These are phyloP conservation scores for Cyphellophora europaea DNA, from an alignment of 2,329 filamentous ascomycete genomes.

Conservation along the genomic window DNA sequence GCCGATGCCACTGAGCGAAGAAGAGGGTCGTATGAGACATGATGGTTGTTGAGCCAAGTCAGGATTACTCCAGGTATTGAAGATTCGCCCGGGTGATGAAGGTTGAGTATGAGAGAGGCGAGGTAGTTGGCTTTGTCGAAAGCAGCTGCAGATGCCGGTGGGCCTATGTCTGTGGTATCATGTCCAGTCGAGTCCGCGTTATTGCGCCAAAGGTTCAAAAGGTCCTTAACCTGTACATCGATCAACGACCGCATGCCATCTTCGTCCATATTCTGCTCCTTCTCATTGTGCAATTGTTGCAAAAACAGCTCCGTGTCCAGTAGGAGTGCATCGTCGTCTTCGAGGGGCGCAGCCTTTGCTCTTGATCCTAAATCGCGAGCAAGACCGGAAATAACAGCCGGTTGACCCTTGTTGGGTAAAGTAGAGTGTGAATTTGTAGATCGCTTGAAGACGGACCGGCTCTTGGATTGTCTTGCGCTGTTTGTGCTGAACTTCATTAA, in stretches of 20 bases:
- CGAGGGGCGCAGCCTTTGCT: slow-evolving; percentile 49
- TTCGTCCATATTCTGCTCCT: slow-evolving; percentile 23
- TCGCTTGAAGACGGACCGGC: slow-evolving; percentile 7
- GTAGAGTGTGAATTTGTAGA: slow-evolving; percentile 5
- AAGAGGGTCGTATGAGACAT: slow-evolving; percentile 62
- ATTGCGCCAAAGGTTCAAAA: slow-evolving; percentile 13
- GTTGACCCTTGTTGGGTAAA: slow-evolving; percentile 34
- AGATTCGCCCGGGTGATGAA: slow-evolving; percentile 54
- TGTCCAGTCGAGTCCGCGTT: slow-evolving; percentile 24
- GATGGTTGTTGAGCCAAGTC: slow-evolving; percentile 69
- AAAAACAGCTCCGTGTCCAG: slow-evolving; percentile 66
- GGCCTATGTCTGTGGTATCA: slow-evolving; percentile 51
- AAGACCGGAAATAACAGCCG: slow-evolving; percentile 59
- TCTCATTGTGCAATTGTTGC: slow-evolving; percentile 49
- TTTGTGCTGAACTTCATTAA: slow-evolving; percentile 30
- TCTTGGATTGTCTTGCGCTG: slow-evolving; percentile 31
- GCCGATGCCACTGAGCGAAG: slow-evolving; percentile 54
- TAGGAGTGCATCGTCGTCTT: slow-evolving; percentile 63
- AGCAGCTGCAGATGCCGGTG: slow-evolving; percentile 49
- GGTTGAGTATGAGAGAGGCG: slow-evolving; percentile 65
- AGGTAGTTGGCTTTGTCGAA: slow-evolving; percentile 71
- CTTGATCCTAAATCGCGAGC: slow-evolving; percentile 59
- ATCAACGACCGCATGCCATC: slow-evolving; percentile 18
- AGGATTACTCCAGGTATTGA: slow-evolving; percentile 70
- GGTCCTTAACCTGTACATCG: slow-evolving; percentile 9